phyloP scores from a whole-genome alignment of 2,329 filamentous ascomycete genomes.

The Intubia oerlemansii region DNA sequence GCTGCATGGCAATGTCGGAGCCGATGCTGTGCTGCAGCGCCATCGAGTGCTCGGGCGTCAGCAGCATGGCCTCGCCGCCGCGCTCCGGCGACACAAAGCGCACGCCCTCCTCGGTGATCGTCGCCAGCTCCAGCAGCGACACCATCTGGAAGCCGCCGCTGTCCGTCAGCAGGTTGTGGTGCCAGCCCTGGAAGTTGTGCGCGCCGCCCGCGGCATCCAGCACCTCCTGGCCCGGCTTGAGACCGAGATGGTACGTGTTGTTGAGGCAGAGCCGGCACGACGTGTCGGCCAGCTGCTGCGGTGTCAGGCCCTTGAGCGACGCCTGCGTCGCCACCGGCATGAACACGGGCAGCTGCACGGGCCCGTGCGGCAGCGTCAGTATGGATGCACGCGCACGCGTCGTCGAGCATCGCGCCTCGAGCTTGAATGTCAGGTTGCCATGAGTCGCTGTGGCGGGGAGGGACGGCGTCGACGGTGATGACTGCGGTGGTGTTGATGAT shows the following conservation, averaged over 20 bases:
- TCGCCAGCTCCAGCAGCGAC: conserved; percentile 77
- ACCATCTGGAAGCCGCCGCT: conserved; percentile 93
- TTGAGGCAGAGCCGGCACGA: conserved; percentile 84
- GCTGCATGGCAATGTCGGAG: conserved; percentile 98
- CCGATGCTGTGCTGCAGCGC: conserved; percentile 91
- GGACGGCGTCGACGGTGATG: conserved; percentile 1
- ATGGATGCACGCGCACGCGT: conserved; percentile 83
- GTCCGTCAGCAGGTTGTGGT: conserved; percentile 79
- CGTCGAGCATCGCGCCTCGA: conserved; percentile 28
- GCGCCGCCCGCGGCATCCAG: conserved; percentile 77
- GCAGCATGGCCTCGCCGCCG: conserved; percentile 84
- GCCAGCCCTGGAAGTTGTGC: conserved; percentile 88
- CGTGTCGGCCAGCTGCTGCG: conserved; percentile 75
- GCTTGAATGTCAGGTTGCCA: conserved; percentile 13
- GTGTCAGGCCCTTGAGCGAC: conserved; percentile 83
- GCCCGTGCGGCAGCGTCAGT: conserved; percentile 75
- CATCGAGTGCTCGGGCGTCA: conserved; percentile 95
- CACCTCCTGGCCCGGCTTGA: conserved; percentile 84
- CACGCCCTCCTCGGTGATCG: conserved; percentile 87
- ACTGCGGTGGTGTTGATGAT: not conserved
- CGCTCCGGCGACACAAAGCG: conserved; percentile 92
- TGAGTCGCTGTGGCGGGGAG: conserved; percentile 9
- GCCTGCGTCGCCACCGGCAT: conserved; percentile 98
- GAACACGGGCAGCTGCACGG: conserved; percentile 78
- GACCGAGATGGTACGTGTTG: conserved; percentile 90